A percentile compares a stretch with the other conserved stretches of the same genome.
These are phyloP conservation scores for Closterium sp. DNA, from an alignment of 139 green algal genomes.

Conservation along the genomic window DNA sequence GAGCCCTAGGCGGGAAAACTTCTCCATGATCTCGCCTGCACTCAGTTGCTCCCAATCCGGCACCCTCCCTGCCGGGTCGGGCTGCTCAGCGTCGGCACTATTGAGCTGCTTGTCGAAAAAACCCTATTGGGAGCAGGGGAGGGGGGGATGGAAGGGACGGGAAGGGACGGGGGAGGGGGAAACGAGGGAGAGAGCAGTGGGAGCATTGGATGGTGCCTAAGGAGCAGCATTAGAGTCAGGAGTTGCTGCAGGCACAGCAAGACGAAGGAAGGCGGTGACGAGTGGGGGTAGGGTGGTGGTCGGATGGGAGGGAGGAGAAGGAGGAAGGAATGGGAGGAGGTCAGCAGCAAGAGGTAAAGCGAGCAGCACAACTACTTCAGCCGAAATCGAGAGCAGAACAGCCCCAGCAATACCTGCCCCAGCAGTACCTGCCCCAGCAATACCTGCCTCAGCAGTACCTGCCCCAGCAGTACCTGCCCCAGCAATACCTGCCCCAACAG, in stretches of 20 bases:
- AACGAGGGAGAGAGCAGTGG: background rate
- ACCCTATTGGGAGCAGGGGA: background rate
- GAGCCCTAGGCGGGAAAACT: too few relatives aligned
- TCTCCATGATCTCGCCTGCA: too few relatives aligned
- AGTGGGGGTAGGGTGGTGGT: too few relatives aligned
- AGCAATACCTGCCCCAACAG: background rate
- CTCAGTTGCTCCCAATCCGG: too few relatives aligned
- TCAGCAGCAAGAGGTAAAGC: too few relatives aligned
- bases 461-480: too few relatives aligned
- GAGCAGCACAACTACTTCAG: background rate
- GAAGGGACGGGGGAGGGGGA: background rate
- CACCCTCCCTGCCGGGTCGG: too few relatives aligned
- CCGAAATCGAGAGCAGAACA: background rate
- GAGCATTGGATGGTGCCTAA: background rate
- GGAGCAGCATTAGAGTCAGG: background rate
- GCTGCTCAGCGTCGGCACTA: too few relatives aligned
- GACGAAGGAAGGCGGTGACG: background rate
- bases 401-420: background rate
- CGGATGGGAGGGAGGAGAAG: too few relatives aligned
- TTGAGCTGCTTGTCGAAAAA: too few relatives aligned
- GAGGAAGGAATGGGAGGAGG: too few relatives aligned
- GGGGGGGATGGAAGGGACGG: background rate
- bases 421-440: background rate
- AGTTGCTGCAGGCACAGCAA: background rate
- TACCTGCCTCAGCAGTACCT: background rate